phyloP scores from a whole-genome alignment of 2,329 filamentous ascomycete genomes.

The Chrysoporthe austroafricana region DNA sequence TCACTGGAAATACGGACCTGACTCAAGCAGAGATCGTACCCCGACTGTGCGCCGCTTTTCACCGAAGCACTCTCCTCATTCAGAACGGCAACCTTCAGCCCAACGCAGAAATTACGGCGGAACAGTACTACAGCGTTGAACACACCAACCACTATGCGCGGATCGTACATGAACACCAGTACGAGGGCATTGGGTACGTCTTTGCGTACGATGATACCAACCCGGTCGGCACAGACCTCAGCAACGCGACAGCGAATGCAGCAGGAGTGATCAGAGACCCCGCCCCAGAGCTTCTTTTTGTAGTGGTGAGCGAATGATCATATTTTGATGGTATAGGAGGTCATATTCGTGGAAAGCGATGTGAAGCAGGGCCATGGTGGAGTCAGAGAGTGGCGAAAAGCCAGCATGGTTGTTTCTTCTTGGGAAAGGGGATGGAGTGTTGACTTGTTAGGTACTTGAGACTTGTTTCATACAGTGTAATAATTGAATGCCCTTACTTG shows the following conservation, averaged over 20 bases:
- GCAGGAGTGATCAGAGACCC: constrained; percentile 18
- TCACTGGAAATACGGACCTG: neutral
- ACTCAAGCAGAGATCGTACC: constrained; percentile 15
- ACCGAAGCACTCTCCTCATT: constrained; percentile 13
- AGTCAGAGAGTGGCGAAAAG: neutral
- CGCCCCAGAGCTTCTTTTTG: neutral
- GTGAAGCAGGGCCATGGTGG: neutral
- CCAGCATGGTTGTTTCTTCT: no score
- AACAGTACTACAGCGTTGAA: neutral
- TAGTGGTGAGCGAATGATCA: constrained; percentile 5
- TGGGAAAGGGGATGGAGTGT: no score
- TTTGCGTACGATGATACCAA: constrained; percentile 23
- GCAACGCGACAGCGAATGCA: constrained; percentile 16
- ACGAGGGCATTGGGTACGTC: constrained; percentile 9
- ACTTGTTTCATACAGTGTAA: no score
- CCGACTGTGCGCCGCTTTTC: constrained; percentile 19
- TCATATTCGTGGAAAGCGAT: neutral
- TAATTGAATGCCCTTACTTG: no score
- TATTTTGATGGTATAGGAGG: no score
- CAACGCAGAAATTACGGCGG: constrained; percentile 12
- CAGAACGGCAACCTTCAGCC: constrained; percentile 7
- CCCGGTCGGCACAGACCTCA: neutral
- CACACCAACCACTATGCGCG: constrained; percentile 19
- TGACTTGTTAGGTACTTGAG: no score
- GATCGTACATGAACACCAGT: constrained; percentile 8